phyloP scores from a whole-genome alignment of 2,329 filamentous ascomycete genomes.

The Aspergillus melleus region DNA sequence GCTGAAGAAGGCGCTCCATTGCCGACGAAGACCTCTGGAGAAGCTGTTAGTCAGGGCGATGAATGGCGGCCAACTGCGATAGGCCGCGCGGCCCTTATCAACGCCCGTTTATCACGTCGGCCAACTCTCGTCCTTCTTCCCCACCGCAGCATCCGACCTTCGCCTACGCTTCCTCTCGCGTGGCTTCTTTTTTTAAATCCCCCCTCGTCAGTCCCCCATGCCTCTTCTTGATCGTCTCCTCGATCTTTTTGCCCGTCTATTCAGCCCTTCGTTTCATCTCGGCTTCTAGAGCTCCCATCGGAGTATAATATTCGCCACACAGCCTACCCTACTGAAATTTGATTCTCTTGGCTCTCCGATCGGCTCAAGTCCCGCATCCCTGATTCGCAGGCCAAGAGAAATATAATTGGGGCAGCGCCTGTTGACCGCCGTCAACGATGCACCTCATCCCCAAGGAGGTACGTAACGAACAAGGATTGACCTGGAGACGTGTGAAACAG shows the following conservation, averaged over 20 bases:
- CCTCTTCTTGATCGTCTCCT: background rate
- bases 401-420: background rate
- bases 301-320: too few relatives aligned
- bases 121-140: background rate
- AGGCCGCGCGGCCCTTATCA: conserved; percentile 19
- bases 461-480: conserved; percentile 12
- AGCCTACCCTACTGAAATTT: background rate
- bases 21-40: background rate
- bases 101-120: conserved; percentile 11
- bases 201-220: background rate
- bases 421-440: conserved; percentile 32
- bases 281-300: too few relatives aligned
- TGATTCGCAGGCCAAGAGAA: conserved; percentile 18
- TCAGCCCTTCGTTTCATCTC: too few relatives aligned
- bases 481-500: background rate
- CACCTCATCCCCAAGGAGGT: conserved; percentile 51
- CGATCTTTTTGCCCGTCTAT: too few relatives aligned
- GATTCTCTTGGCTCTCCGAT: conserved; percentile 12
- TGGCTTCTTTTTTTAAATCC: conserved; percentile 2
- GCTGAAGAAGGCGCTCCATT: too few relatives aligned
- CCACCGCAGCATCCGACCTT: conserved; percentile 21
- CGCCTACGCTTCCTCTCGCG: conserved; percentile 1
- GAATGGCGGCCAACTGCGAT: conserved; percentile 13
- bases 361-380: conserved; percentile 3
- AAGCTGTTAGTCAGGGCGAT: conserved; percentile 7